Base-by-base conservation (phyloP, 2,329 filamentous ascomycete species). In the Diaporthe amygdali region DNA sequence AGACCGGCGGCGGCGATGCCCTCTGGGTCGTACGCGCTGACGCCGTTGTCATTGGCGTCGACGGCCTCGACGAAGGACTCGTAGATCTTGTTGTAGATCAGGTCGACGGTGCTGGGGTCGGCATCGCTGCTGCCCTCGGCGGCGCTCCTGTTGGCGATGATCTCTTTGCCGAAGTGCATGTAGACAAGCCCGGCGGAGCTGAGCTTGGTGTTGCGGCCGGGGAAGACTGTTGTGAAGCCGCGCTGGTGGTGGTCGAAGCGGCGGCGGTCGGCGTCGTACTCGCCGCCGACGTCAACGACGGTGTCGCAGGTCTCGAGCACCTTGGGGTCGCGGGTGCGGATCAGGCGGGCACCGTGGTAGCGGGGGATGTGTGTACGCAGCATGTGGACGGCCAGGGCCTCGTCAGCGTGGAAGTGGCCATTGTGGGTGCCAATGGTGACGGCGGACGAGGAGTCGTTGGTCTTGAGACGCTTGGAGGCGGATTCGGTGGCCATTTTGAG, bases 211-310 rank as follows among this genome's bases (percentile, higher is more conserved):
- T 84, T 81, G 78, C 93, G 93, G 72, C 89, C 89, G 25, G 96
- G 95, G 84, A 99, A 99, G 56, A 92, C 94, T 70, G 93, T 92
- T 72, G 84, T 83, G 86, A 99, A 99, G 79, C 91, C 92, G 75
- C 96, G 94, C 87, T 99, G 96, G 88, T 99, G 96, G 85, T 99
- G 96, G 84, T 99, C 96, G 87, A 94, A 99, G 77, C 96, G 93
- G 83, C 94, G 90, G 74, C 83, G 84, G 64, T 85, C 81, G 69
- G 93, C 84, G 79, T 97, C 93, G 84, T 99, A 98, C 82, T 96
- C 93, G 77, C 95, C 96, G 79, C 96, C 95, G n/a, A 98, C 96
- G 80, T 99, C 96, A 76, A 98, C 96, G 71, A 99, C 95, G 69
- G 94, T 97, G 85, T 98, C 94, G 87, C 96, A 98, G 72, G 89